Evolutionary conservation across 768 basidiomycete genomes (phyloP).

Genomic region (Chiua virens): DNA sequence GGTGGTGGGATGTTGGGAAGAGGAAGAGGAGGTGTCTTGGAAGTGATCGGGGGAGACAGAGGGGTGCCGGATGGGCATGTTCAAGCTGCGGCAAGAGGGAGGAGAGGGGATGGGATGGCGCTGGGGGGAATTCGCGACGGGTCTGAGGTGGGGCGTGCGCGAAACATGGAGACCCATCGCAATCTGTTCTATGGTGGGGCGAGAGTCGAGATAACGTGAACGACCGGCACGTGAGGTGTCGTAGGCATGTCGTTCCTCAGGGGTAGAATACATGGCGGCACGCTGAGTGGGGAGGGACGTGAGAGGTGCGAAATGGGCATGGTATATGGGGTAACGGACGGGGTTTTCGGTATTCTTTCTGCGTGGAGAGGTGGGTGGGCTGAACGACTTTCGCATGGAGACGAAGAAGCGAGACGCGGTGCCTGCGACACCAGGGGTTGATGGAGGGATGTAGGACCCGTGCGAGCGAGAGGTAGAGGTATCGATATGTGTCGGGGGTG

Average conservation of each 20-base stretch:
- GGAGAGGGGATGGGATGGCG: conserved; percentile 18
- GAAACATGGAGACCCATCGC: conserved; percentile 80
- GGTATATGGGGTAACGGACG: conserved; percentile 16
- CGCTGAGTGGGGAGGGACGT: conserved; percentile 17
- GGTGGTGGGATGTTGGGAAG: conserved; percentile 18
- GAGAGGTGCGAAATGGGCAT: conserved; percentile 3
- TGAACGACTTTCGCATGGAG: conserved; percentile 33
- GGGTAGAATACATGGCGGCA: conserved; percentile 42
- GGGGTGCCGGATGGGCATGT: conserved; percentile 28
- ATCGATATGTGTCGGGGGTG: conserved; percentile 13
- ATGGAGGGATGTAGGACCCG: not conserved
- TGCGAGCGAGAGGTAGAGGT: not conserved
- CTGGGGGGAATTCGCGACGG: conserved; percentile 24
- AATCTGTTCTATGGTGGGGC: conserved; percentile 73
- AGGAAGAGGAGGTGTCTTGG: conserved; percentile 21
- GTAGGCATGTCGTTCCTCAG: conserved; percentile 37
- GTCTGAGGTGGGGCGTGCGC: conserved; percentile 69
- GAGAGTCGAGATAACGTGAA: conserved; percentile 42
- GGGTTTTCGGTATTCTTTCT: conserved; percentile 14
- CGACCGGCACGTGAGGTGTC: conserved; percentile 35
- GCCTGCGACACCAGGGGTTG: conserved; percentile 11
- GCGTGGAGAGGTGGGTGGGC: conserved; percentile 18
- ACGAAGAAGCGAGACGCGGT: conserved; percentile 30
- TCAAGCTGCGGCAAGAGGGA: conserved; percentile 18
- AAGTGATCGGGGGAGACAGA: conserved; percentile 20